These are phyloP conservation scores for Rosa chinensis DNA, from an alignment of 306 rosid species.

Conservation along the genomic window DNA sequence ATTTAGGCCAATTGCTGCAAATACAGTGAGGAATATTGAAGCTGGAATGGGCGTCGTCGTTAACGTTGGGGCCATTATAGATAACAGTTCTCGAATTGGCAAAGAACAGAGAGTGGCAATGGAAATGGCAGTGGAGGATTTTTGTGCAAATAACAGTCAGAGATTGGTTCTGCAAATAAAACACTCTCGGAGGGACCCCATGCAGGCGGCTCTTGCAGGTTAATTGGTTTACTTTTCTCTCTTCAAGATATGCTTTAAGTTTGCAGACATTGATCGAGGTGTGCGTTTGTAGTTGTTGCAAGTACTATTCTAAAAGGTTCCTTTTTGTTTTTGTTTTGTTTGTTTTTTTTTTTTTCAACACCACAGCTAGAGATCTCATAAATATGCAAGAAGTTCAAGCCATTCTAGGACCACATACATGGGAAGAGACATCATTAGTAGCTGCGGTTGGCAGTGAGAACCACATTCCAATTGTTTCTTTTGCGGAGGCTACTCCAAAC, in stretches of 20 bases:
- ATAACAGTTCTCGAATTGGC: slow-evolving; percentile 37
- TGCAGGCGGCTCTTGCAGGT: slow-evolving; percentile 46
- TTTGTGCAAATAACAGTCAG: slow-evolving; percentile 21
- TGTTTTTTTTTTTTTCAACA: neutral
- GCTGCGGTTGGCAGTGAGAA: slow-evolving; percentile 36
- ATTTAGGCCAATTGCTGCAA: neutral
- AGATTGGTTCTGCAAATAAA: slow-evolving; percentile 22
- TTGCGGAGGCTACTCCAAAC: slow-evolving; percentile 43
- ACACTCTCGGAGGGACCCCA: slow-evolving; percentile 38
- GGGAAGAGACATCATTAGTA: slow-evolving; percentile 48
- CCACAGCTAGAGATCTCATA: slow-evolving; percentile 49
- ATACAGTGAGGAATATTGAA: neutral
- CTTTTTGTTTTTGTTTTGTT: too few species aligned
- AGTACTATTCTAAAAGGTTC: too few species aligned
- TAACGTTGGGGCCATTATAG: slow-evolving; percentile 37
- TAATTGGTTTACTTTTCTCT: neutral
- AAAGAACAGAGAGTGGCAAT: slow-evolving; percentile 52
- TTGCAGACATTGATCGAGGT: too few species aligned
- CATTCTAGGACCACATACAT: slow-evolving; percentile 44
- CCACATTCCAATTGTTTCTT: slow-evolving; percentile 34
- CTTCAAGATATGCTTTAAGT: too few species aligned
- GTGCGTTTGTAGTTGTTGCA: too few species aligned
- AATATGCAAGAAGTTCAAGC: slow-evolving; percentile 32
- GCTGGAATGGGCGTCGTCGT: slow-evolving; percentile 3
- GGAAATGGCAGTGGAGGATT: slow-evolving; percentile 43